Conservation (phyloP, 257 asterid species). For the Mentha longifolia region DNA sequence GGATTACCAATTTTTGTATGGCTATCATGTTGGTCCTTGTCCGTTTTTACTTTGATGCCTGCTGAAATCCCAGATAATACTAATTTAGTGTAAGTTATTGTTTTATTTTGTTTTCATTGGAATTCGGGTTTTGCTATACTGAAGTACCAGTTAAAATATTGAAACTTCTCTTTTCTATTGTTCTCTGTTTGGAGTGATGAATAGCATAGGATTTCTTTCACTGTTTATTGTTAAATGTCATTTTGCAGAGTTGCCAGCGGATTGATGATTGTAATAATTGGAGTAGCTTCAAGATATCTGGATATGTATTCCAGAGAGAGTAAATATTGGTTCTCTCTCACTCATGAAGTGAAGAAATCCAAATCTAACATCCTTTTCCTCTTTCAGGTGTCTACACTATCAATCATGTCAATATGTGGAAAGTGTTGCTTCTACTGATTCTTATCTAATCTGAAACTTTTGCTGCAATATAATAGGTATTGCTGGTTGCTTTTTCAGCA, state of each 20-base stretch:
- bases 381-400: constrained; percentile 63
- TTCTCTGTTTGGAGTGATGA: too few species aligned
- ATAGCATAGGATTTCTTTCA: background rate
- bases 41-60: constrained; percentile 91
- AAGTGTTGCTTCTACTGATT: constrained; percentile 24
- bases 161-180: background rate
- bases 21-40: constrained; percentile 80
- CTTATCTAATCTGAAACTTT: constrained; percentile 20
- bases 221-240: constrained; percentile 25
- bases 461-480: constrained; percentile 51
- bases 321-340: constrained; percentile 57
- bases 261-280: constrained; percentile 63
- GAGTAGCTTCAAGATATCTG: constrained; percentile 66
- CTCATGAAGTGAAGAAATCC: constrained; percentile 53
- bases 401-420: constrained; percentile 26
- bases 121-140: background rate
- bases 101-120: background rate
- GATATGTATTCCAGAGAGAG: constrained; percentile 55
- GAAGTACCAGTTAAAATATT: background rate
- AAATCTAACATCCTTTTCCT: constrained; percentile 66
- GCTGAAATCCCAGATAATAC: constrained; percentile 98
- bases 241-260: constrained; percentile 69
- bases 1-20: constrained; percentile 67
- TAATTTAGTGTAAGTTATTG: constrained; percentile 69
- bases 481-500: constrained; percentile 76